Base-by-base conservation (phyloP, 2,329 filamentous ascomycete species). In the Alternaria hordeiaustralica region DNA sequence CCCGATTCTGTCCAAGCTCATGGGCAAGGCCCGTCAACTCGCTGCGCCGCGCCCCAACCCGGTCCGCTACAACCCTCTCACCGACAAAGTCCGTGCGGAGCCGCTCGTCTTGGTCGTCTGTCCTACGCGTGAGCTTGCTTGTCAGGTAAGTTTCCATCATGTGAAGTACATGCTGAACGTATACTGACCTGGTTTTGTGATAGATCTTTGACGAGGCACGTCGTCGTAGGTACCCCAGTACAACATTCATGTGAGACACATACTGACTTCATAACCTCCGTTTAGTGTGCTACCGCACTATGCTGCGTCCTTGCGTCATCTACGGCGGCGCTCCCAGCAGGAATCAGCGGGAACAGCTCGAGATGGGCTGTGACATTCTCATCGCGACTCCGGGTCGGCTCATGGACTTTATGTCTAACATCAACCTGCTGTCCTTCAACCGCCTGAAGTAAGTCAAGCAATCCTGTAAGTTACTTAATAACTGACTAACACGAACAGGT, bases 11-110 rank as follows among this genome's bases (percentile, higher is more conserved):
- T 97, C 94, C 64, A 91, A 92, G 78, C 83, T 99, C 21, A 97
- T 98, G 93, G 96, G 96, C 25, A 98, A 98, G 82, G 93, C 92
- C 6, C 96, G 94, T 82, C 94, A 94, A 81, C 83, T 97, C 7
- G 90, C 90, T 1, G 94, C 92, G 6, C 86, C 89, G 47, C 91
- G 94, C 5, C 93, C 94, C 0, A 89, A 90, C 66, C 84, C 87
- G 0, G 78, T 80, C 1, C 84, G 82, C 0, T 90, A 89, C 72
- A 81, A 87, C 11, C 80, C 85, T 3, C 82, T 74, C 71, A 75
- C 76, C 15, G 79, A 88, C 20, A 79, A 80, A 2, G 87, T 92
- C 43, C 87, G 88, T 46, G 95, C 94, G 8, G 94, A 98, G 83
- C 96, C 96, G 5, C 82, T 99, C 7, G 92, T 98, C 0, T 84